Conservation (phyloP, 2,329 filamentous ascomycete genomes). For the Calonectria crousiana region DNA sequence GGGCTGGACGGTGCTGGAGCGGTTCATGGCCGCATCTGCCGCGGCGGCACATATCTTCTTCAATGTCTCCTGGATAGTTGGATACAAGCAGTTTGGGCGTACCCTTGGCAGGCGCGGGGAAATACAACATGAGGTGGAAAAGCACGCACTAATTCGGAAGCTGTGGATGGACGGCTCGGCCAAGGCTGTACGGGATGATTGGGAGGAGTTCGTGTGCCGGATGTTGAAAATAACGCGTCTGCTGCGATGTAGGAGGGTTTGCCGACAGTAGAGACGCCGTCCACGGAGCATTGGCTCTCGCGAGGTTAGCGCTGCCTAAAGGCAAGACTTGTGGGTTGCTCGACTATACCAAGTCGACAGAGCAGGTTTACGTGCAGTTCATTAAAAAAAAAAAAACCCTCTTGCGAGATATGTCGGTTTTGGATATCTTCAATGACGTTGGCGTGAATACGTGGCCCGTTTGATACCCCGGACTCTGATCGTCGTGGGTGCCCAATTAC, state of each 20-base stretch:
- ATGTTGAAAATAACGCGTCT: not conserved
- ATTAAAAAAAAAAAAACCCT: slow-evolving; percentile 1
- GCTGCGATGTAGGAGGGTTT: not conserved
- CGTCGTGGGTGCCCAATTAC: slow-evolving; percentile 22
- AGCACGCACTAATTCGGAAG: not conserved
- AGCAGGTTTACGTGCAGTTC: slow-evolving; percentile 3
- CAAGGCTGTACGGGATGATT: not conserved
- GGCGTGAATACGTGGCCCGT: slow-evolving; percentile 16
- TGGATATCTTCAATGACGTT: slow-evolving; percentile 20
- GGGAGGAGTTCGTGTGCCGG: not conserved
- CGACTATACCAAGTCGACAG: not conserved
- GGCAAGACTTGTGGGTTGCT: not conserved
- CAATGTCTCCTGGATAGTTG: too few relatives aligned
- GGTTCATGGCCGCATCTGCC: slow-evolving; percentile 1
- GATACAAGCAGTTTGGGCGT: not conserved
- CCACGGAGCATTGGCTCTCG: not conserved
- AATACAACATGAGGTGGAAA: not conserved
- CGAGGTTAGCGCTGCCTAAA: not conserved
- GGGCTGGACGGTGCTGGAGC: not conserved
- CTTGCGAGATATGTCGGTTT: not conserved
- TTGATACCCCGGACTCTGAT: not conserved
- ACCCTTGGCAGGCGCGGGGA: not conserved
- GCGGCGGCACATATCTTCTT: not conserved
- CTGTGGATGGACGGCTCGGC: not conserved
- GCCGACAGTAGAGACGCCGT: not conserved